Evolutionary conservation across 2,329 filamentous ascomycete species (phyloP), one percentile per base, ranked within the genome.

Genomic region (Talaromyces verruculosus): DNA sequence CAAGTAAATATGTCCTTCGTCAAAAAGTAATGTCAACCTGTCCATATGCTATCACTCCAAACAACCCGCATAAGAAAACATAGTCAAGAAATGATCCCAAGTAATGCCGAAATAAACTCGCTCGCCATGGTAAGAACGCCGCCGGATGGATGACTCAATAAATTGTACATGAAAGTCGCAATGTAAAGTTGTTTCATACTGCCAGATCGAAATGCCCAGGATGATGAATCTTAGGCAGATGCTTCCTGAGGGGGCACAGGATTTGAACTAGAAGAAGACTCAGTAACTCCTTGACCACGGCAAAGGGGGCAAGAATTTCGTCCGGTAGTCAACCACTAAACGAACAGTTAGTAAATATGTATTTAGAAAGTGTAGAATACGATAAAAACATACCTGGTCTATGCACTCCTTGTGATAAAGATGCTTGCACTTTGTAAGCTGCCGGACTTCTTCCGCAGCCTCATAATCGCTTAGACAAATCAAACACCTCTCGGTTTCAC

Each of bases 331-430:
- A 67, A 43, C 65, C 65, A 67, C 65, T 67, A 58, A 8, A 47
- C 25, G 10, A 25, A 41, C 1, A 2, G 19, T 59, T 59, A 59
- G 57, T 43, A 28, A 55, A 22, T 57, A 11, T 17, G 33, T 11
- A 41, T 19, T 11, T 28, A 22, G 15, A 43, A 33, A 17, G 30
- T 5, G 10, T 15, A 6, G 28, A 30, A 30, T 30, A 30, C 28
- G 28, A 57, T 62, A 1, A 22, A 25, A 25, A 72, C 83, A 72
- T 80, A 89, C 87, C 82, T 89, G 85, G 74, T 90, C 88, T 74
- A 91, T 90, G 75, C 88, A 91, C 70, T 89, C 84, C 69, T 83
- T 84, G 76, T 91, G 88, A 76, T 88, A 91, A 66, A 89, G 73
- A 74, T 91, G 88, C 57, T 84, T 84, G 78, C 88, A 91, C 73